Percentiles rank a stretch among this genome's conserved stretches.
Evolutionary conservation across 306 rosid genomes (phyloP).

Genomic region (Cicer pinnatifidum): DNA sequence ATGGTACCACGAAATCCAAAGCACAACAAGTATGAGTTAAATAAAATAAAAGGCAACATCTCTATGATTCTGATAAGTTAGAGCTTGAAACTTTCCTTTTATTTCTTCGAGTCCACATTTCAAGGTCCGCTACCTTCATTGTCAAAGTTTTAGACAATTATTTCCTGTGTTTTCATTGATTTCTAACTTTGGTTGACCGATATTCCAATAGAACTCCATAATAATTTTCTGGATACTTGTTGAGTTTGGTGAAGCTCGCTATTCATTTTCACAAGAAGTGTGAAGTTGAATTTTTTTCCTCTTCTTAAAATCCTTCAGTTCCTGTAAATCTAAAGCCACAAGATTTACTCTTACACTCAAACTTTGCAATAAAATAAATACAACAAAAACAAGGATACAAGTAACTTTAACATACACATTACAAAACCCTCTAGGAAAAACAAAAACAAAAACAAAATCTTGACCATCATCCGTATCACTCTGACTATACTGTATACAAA

Average conservation of each 20-base stretch:
- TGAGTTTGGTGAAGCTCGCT: slow-evolving; percentile 43
- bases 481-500: no score
- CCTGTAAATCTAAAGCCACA: slow-evolving; percentile 53
- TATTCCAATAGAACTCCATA: slow-evolving; percentile 47
- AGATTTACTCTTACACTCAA: background rate
- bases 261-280: slow-evolving; percentile 35
- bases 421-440: no score
- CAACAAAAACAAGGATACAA: background rate
- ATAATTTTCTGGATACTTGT: slow-evolving; percentile 52
- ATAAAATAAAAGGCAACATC: slow-evolving; percentile 66
- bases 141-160: slow-evolving; percentile 36
- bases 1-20: slow-evolving; percentile 19
- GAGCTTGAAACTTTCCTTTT: slow-evolving; percentile 51
- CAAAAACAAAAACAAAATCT: no score
- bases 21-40: slow-evolving; percentile 31
- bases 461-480: no score
- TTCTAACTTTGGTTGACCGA: slow-evolving; percentile 33
- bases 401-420: no score
- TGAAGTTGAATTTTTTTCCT: slow-evolving; percentile 40
- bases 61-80: slow-evolving; percentile 52
- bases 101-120: slow-evolving; percentile 39
- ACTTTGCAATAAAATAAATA: slow-evolving; percentile 21
- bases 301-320: slow-evolving; percentile 52
- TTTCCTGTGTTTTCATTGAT: slow-evolving; percentile 42
- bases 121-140: slow-evolving; percentile 35